Conservation (phyloP, 2,329 filamentous ascomycete genomes). For the Thielaviopsis ethacetica region DNA sequence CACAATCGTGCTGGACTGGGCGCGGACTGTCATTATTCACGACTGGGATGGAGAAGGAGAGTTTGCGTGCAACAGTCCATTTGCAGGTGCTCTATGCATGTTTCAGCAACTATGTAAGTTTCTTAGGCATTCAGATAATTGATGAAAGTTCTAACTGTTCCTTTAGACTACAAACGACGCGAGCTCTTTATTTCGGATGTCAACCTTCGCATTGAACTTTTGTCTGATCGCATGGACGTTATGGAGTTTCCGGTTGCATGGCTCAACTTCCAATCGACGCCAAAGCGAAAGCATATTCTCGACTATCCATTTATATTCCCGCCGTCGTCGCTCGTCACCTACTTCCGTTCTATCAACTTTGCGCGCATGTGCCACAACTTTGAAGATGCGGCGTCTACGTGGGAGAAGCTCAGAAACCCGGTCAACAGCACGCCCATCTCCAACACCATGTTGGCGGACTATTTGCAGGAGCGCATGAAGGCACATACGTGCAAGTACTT, state of each 20-base stretch:
- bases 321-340: conserved; percentile 54
- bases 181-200: conserved; percentile 47
- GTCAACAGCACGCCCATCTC: conserved; percentile 38
- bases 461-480: conserved; percentile 45
- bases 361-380: conserved; percentile 68
- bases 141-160: not conserved
- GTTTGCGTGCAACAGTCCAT: conserved; percentile 51
- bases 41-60: conserved; percentile 67
- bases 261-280: conserved; percentile 44
- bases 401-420: conserved; percentile 38
- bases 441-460: conserved; percentile 40
- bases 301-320: conserved; percentile 70
- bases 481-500: conserved; percentile 55
- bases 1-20: conserved; percentile 48
- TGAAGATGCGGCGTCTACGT: conserved; percentile 47
- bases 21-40: conserved; percentile 55
- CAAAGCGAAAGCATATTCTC: conserved; percentile 55
- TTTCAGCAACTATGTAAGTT: conserved; percentile 55
- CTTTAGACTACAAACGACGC: conserved; percentile 43
- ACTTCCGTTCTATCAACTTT: conserved; percentile 81
- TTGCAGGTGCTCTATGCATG: conserved; percentile 62
- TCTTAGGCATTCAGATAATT: not conserved
- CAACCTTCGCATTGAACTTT: conserved; percentile 59
- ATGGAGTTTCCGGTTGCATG: conserved; percentile 60
- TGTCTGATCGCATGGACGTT: conserved; percentile 59